phyloP scores from a whole-genome alignment of 805 yeast genomes.

The Cyberlindnera lachancei region DNA sequence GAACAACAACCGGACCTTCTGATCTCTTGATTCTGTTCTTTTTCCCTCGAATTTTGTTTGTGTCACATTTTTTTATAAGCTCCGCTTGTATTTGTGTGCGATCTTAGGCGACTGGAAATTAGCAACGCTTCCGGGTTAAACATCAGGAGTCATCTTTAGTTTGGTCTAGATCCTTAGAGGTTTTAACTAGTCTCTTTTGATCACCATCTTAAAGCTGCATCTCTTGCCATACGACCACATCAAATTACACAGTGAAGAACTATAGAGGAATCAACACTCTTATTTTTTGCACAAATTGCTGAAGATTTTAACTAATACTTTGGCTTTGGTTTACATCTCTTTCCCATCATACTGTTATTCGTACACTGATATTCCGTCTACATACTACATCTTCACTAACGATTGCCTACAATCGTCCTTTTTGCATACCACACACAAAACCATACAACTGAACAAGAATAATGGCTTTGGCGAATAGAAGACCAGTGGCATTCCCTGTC shows the following conservation, averaged over 20 bases:
- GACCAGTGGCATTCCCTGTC: slow-evolving; percentile 49
- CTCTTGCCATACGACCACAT: slow-evolving; percentile 3
- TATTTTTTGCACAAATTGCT: slow-evolving; percentile 2
- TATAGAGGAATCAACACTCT: not conserved
- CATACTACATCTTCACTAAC: too few species aligned
- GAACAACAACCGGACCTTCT: slow-evolving; percentile 5
- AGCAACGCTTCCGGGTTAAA: not conserved
- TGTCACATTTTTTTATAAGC: too few species aligned
- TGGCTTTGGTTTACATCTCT: slow-evolving; percentile 4
- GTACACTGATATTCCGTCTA: not conserved
- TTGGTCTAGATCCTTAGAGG: slow-evolving; percentile 1
- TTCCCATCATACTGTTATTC: not conserved
- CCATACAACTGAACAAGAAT: too few species aligned
- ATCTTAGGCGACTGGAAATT: slow-evolving; percentile 1
- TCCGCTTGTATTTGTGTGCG: slow-evolving; percentile 4
- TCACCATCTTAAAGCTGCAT: not conserved
- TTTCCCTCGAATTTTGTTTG: too few species aligned
- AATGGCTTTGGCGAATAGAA: slow-evolving; percentile 64
- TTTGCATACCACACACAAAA: too few species aligned
- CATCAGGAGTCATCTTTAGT: not conserved
- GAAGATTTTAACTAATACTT: slow-evolving; percentile 24
- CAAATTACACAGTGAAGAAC: too few species aligned
- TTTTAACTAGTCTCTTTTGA: slow-evolving; percentile 4
- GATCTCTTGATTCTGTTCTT: slow-evolving; percentile 5
- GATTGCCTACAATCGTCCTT: too few species aligned